Percentiles rank a stretch among this genome's conserved stretches.
These are phyloP conservation scores for Penicillium ochrochloron DNA, from an alignment of 495 filamentous ascomycete genomes.

Conservation along the genomic window DNA sequence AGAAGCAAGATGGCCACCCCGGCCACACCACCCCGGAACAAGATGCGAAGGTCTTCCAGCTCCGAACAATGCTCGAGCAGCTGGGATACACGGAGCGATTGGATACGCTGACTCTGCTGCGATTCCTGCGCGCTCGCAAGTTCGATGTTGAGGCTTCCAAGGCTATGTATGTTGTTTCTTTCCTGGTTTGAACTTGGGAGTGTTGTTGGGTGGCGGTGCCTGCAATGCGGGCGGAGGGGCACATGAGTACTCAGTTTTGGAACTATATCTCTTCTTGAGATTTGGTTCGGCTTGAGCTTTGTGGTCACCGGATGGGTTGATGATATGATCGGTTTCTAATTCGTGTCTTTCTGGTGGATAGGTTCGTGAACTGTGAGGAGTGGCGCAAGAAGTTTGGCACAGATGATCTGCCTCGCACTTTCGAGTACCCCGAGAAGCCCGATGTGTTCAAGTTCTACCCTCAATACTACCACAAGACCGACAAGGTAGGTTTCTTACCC, in stretches of 20 bases:
- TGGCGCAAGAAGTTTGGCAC: slow-evolving; percentile 88
- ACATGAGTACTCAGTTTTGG: neutral
- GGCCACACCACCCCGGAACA: slow-evolving; percentile 87
- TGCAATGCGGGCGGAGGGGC: neutral
- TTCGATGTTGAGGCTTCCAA: slow-evolving; percentile 85
- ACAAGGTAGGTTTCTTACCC: slow-evolving; percentile 68
- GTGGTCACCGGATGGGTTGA: neutral
- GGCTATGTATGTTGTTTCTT: slow-evolving; percentile 68
- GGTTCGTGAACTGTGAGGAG: slow-evolving; percentile 89
- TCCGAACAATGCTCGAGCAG: slow-evolving; percentile 82
- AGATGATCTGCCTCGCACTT: slow-evolving; percentile 79
- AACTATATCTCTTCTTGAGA: neutral
- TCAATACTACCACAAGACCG: slow-evolving; percentile 99
- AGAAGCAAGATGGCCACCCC: slow-evolving; percentile 74
- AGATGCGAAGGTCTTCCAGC: slow-evolving; percentile 85
- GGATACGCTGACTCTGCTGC: slow-evolving; percentile 88
- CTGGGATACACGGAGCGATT: slow-evolving; percentile 82
- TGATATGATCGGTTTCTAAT: slow-evolving; percentile 2
- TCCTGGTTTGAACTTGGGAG: neutral
- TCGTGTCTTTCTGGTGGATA: slow-evolving; percentile 39
- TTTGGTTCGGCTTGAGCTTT: neutral
- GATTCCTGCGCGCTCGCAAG: slow-evolving; percentile 92
- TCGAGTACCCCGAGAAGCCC: slow-evolving; percentile 87
- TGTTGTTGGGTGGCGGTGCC: neutral
- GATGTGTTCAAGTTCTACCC: slow-evolving; percentile 92